Percentiles rank a stretch among this genome's conserved stretches.
Conservation (phyloP, 2,329 filamentous ascomycete genomes). For the Ophiostoma piceae region DNA sequence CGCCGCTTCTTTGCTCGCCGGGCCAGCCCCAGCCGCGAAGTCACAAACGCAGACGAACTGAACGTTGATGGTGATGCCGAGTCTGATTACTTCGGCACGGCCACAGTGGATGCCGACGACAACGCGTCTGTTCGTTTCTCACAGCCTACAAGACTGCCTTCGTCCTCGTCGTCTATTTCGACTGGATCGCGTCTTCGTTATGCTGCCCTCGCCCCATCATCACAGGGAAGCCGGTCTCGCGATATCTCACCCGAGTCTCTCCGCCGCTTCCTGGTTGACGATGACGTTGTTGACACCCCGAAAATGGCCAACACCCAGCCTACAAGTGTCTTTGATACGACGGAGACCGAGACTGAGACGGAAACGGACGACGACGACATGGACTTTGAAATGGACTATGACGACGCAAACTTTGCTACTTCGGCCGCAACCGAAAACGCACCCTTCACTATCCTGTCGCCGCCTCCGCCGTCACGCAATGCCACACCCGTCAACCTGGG, state of each 20-base stretch:
- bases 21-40: conserved; percentile 17
- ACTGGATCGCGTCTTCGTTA: conserved; percentile 17
- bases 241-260: conserved; percentile 54
- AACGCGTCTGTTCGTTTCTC: background rate
- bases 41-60: conserved; percentile 8
- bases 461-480: conserved; percentile 42
- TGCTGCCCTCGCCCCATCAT: background rate
- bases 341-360: conserved; percentile 50
- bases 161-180: conserved; percentile 19
- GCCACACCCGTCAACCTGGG: background rate
- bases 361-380: conserved; percentile 46
- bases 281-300: background rate
- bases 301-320: background rate
- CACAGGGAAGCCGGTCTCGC: conserved; percentile 35
- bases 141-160: conserved; percentile 31
- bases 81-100: background rate
- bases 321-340: conserved; percentile 30
- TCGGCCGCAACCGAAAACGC: conserved; percentile 44
- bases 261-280: conserved; percentile 46
- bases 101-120: background rate
- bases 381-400: conserved; percentile 48
- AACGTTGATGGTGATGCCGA: background rate
- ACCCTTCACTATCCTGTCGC: conserved; percentile 47
- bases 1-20: conserved; percentile 25
- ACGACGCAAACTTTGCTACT: conserved; percentile 56